Conservation (phyloP, 176 grass and related monocot species). For the Typha latifolia region DNA sequence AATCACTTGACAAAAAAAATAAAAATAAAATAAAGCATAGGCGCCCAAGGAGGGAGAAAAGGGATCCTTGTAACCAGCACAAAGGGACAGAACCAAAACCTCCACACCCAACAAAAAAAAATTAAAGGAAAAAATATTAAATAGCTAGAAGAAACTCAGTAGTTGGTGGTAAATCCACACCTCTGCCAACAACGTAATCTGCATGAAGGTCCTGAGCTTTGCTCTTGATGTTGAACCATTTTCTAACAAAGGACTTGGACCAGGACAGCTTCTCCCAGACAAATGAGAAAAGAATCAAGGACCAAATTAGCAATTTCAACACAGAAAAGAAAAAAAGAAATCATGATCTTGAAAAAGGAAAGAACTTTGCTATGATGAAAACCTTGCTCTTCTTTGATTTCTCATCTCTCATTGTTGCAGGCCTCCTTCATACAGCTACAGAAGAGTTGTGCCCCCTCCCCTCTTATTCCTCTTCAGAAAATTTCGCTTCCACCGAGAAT, state of each 20-base stretch:
- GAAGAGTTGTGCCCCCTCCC: slow-evolving; percentile 3
- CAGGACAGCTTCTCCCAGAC: slow-evolving; percentile 66
- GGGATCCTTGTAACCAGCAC: no score
- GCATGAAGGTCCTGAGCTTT: slow-evolving; percentile 70
- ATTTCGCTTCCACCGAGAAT: not conserved
- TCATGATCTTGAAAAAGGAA: not conserved
- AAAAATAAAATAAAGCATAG: no score
- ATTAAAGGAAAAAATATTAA: not conserved
- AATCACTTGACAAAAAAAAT: not conserved
- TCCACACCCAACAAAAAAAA: no score
- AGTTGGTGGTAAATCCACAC: slow-evolving; percentile 22
- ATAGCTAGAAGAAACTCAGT: no score
- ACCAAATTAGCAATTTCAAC: not conserved
- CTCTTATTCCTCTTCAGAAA: not conserved
- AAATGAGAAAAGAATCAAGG: slow-evolving; percentile 24
- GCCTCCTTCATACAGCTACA: slow-evolving; percentile 28
- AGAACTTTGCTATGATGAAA: slow-evolving; percentile 4
- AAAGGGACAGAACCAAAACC: no score
- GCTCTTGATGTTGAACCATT: slow-evolving; percentile 95
- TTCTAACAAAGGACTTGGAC: slow-evolving; percentile 84
- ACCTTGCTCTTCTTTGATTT: slow-evolving; percentile 28
- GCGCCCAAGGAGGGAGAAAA: no score
- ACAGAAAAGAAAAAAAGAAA: no score
- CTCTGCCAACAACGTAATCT: slow-evolving; percentile 51
- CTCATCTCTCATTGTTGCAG: slow-evolving; percentile 25